Evolutionary conservation across 441 rosid species (phyloP).

Genomic region (Gossypium gossypioides): DNA sequence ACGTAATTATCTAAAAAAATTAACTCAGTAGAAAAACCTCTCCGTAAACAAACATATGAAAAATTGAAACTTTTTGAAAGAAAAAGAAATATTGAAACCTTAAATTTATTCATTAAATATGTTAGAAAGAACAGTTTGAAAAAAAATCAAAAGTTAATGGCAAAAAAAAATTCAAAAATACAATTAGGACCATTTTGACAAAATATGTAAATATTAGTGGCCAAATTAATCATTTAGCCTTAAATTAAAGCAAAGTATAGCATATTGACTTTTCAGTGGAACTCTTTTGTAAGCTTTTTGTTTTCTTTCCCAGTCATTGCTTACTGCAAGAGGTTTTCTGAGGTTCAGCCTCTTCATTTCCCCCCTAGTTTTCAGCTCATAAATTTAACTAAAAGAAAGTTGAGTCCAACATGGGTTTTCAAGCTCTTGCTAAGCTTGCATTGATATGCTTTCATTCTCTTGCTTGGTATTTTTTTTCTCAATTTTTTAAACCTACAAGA

Average conservation of each 20-base stretch:
- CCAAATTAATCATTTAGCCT: too few species aligned
- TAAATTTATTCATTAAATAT: too few species aligned
- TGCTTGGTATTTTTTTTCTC: conserved; percentile 15
- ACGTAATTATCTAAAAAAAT: too few species aligned
- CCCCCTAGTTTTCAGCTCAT: neutral
- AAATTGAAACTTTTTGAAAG: too few species aligned
- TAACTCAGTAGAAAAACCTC: too few species aligned
- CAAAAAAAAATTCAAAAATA: too few species aligned
- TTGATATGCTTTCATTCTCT: conserved; percentile 17
- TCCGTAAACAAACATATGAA: too few species aligned
- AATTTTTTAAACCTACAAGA: neutral
- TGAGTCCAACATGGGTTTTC: conserved; percentile 11
- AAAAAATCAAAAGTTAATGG: too few species aligned
- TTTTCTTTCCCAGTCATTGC: neutral
- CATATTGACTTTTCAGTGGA: neutral
- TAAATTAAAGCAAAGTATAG: neutral
- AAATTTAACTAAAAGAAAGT: neutral
- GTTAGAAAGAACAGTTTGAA: too few species aligned
- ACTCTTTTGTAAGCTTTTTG: neutral
- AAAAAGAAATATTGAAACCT: too few species aligned
- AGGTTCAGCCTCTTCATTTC: neutral
- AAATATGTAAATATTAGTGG: too few species aligned
- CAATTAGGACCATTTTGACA: too few species aligned
- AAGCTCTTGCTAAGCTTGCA: conserved; percentile 7
- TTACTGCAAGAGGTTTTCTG: neutral